A percentile compares a stretch with the other conserved stretches of the same genome.
phyloP scores from a whole-genome alignment of 2,329 filamentous ascomycete species.

The Fusarium burgessii region DNA sequence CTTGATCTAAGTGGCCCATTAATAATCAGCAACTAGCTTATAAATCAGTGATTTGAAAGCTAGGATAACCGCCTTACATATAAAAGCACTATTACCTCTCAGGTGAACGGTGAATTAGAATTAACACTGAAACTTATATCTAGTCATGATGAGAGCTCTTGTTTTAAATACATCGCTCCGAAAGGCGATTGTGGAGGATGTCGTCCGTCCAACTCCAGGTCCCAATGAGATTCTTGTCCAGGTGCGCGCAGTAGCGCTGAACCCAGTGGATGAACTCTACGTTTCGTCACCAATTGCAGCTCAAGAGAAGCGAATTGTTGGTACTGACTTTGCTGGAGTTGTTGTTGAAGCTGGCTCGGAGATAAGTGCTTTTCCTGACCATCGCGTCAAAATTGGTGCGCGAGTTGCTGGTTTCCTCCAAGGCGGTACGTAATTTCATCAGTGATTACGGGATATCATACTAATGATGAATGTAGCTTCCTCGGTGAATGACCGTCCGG shows the following conservation, averaged over 20 bases:
- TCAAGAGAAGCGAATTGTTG: constrained; percentile 49
- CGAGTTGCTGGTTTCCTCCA: constrained; percentile 58
- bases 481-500: constrained; percentile 56
- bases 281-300: constrained; percentile 50
- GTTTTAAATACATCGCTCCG: constrained; percentile 17
- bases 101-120: fast-evolving
- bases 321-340: constrained; percentile 56
- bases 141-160: constrained; percentile 42
- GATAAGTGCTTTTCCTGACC: not conserved
- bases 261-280: constrained; percentile 51
- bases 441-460: fast-evolving
- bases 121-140: fast-evolving
- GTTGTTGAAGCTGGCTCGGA: constrained; percentile 42
- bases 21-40: not conserved
- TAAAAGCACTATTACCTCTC: fast-evolving
- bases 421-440: constrained; percentile 42
- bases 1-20: not conserved
- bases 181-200: constrained; percentile 23
- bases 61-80: not conserved
- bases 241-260: constrained; percentile 45
- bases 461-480: constrained; percentile 44
- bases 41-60: not conserved
- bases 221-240: constrained; percentile 40
- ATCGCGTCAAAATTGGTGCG: too few species aligned
- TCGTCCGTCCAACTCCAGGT: constrained; percentile 28